Percentiles rank a stretch among this genome's conserved stretches.
phyloP scores from a whole-genome alignment of 1,284 basidiomycete genomes.

The Microbotryum lychnidis-dioicae region DNA sequence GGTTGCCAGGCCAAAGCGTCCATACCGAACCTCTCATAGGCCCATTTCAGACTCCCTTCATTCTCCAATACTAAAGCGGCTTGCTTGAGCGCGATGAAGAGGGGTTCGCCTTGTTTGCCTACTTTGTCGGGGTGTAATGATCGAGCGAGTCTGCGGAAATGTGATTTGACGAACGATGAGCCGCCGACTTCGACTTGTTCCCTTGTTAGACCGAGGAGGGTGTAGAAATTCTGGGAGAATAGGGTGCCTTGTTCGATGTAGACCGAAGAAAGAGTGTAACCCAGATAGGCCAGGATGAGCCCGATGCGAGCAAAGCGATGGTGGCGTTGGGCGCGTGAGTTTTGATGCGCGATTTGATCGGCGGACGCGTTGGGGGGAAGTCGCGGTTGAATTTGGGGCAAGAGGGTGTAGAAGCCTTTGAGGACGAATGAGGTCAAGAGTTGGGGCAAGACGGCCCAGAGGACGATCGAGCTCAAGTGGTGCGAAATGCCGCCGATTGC shows the following conservation, averaged over 20 bases:
- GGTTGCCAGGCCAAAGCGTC: constrained; percentile 15
- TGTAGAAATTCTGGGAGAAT: constrained; percentile 25
- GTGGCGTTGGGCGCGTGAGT: constrained; percentile 8
- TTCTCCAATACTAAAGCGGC: constrained; percentile 28
- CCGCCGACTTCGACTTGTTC: constrained; percentile 13
- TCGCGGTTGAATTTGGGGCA: constrained; percentile 12
- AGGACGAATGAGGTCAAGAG: constrained; percentile 19
- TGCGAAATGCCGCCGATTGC: background rate
- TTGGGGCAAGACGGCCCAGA: constrained; percentile 23
- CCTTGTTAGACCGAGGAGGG: constrained; percentile 23
- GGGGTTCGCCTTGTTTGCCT: constrained; percentile 18
- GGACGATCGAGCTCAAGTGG: constrained; percentile 19
- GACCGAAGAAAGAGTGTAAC: constrained; percentile 14
- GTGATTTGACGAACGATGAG: constrained; percentile 14
- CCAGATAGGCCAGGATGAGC: constrained; percentile 23
- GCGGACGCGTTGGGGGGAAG: constrained; percentile 9
- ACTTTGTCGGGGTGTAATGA: constrained; percentile 33
- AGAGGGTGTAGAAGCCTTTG: constrained; percentile 16
- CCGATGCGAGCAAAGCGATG: constrained; percentile 10
- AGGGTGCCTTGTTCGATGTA: constrained; percentile 6
- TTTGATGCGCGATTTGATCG: constrained; percentile 4
- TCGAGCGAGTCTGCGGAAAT: constrained; percentile 26
- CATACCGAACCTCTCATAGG: constrained; percentile 33
- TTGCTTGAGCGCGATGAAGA: constrained; percentile 24
- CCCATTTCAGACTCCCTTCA: constrained; percentile 25